Conservation (phyloP, 805 yeast species). For the Tetrapisispora pingtungensis region DNA sequence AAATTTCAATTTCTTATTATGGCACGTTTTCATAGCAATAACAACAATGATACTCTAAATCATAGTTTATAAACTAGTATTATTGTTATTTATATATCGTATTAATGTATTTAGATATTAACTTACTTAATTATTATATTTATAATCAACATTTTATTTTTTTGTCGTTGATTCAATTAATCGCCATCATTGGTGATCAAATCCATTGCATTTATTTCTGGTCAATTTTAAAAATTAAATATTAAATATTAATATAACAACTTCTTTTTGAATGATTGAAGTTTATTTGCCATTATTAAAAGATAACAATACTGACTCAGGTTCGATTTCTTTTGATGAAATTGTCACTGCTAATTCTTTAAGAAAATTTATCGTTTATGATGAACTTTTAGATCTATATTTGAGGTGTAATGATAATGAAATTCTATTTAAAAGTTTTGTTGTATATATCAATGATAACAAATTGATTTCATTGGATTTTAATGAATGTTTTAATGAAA, state of each 20-base stretch:
- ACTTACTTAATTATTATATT: too few relatives aligned
- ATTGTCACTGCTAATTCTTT: slow-evolving; percentile 10
- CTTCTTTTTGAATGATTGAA: slow-evolving; percentile 17
- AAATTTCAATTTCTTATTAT: too few relatives aligned
- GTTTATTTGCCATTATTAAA: slow-evolving; percentile 16
- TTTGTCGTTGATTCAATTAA: too few relatives aligned
- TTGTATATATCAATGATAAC: slow-evolving; percentile 25
- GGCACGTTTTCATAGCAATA: background rate
- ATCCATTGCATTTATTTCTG: too few relatives aligned
- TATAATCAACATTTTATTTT: too few relatives aligned
- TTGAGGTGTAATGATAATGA: background rate
- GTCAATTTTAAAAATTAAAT: too few relatives aligned
- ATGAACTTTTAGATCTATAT: slow-evolving; percentile 20
- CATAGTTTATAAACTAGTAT: too few relatives aligned
- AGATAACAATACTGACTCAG: slow-evolving; percentile 3
- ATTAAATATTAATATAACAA: too few relatives aligned
- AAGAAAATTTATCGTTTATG: slow-evolving; percentile 23
- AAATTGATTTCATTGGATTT: slow-evolving; percentile 10
- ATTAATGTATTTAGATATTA: too few relatives aligned
- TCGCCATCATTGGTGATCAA: too few relatives aligned
- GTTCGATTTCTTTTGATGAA: background rate
- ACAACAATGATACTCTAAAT: too few relatives aligned
- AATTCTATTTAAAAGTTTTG: slow-evolving; percentile 7
- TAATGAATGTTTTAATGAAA: slow-evolving; percentile 2
- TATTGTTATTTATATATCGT: too few relatives aligned